Percentiles rank a stretch among this genome's conserved stretches.
These are phyloP conservation scores for Russula virescens DNA, from an alignment of 768 basidiomycete species.

Conservation along the genomic window DNA sequence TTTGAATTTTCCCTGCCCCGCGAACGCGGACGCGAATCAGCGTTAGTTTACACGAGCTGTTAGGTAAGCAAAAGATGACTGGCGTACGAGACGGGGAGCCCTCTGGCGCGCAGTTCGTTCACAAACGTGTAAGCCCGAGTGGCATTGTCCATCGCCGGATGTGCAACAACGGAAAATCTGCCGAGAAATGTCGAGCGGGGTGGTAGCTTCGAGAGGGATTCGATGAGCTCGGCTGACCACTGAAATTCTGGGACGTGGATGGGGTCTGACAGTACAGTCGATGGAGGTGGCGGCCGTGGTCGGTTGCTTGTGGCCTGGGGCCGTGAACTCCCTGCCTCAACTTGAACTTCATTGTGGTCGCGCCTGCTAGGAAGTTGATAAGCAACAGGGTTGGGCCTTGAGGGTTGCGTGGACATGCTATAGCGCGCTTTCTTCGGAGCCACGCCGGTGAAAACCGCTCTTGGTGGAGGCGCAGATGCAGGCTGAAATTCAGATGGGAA, in stretches of 20 bases:
- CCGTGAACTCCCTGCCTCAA: not conserved
- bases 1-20: not conserved
- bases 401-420: not conserved
- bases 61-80: too few relatives aligned
- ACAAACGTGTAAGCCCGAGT: not conserved
- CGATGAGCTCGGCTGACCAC: conserved; percentile 2
- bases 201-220: not conserved
- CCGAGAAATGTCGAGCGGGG: conserved; percentile 6
- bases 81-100: not conserved
- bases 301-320: not conserved
- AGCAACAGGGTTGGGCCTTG: not conserved
- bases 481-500: not conserved
- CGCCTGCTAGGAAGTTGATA: not conserved
- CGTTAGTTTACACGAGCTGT: not conserved
- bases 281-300: not conserved
- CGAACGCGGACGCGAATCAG: not conserved
- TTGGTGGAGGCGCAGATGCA: not conserved
- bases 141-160: conserved; percentile 5
- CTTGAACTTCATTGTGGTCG: not conserved
- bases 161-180: conserved; percentile 7
- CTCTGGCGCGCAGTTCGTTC: not conserved
- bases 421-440: not conserved
- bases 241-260: not conserved
- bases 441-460: not conserved
- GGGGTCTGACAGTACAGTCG: not conserved